Evolutionary conservation across 2,329 filamentous ascomycete genomes (phyloP).

Genomic region (Lasiodiplodia gonubiensis): DNA sequence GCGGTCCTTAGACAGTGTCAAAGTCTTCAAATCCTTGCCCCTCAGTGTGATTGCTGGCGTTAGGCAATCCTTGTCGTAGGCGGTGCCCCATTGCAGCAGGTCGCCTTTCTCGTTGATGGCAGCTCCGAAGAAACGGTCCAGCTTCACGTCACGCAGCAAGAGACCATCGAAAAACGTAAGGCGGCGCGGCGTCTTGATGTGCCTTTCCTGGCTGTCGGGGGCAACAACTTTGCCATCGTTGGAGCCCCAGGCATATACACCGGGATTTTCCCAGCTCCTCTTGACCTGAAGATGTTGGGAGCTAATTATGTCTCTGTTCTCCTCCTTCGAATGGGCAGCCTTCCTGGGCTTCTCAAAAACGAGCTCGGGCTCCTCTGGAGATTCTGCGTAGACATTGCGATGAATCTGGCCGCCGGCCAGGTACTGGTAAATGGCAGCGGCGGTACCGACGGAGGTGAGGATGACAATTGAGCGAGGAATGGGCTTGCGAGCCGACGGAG

Average conservation of each 20-base stretch:
- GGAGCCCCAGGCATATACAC: constrained; percentile 92
- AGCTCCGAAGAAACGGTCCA: constrained; percentile 80
- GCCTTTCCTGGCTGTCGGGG: constrained; percentile 75
- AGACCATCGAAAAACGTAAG: constrained; percentile 84
- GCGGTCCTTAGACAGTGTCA: constrained; percentile 80
- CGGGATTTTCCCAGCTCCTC: constrained; percentile 79
- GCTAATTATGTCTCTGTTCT: constrained; percentile 76
- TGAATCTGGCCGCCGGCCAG: constrained; percentile 30
- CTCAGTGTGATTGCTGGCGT: constrained; percentile 73
- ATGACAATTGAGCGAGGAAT: constrained; percentile 52
- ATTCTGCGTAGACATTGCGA: constrained; percentile 56
- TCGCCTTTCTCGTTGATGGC: constrained; percentile 89
- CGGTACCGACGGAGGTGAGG: constrained; percentile 50
- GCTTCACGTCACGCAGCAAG: constrained; percentile 83
- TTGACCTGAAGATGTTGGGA: constrained; percentile 88
- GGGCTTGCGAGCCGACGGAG: constrained; percentile 37
- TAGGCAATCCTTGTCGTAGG: constrained; percentile 68
- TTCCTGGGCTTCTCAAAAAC: constrained; percentile 71
- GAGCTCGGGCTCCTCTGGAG: constrained; percentile 46
- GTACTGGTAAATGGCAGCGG: constrained; percentile 42
- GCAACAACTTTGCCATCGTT: constrained; percentile 86
- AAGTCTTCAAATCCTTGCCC: constrained; percentile 79
- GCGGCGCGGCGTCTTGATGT: constrained; percentile 79
- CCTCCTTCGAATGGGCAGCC: constrained; percentile 65
- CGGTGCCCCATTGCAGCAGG: constrained; percentile 87